Percentiles rank a stretch among this genome's conserved stretches.
These are phyloP conservation scores for Tripterygium wilfordii DNA, from an alignment of 177 flowering plant genomes.

Conservation along the genomic window DNA sequence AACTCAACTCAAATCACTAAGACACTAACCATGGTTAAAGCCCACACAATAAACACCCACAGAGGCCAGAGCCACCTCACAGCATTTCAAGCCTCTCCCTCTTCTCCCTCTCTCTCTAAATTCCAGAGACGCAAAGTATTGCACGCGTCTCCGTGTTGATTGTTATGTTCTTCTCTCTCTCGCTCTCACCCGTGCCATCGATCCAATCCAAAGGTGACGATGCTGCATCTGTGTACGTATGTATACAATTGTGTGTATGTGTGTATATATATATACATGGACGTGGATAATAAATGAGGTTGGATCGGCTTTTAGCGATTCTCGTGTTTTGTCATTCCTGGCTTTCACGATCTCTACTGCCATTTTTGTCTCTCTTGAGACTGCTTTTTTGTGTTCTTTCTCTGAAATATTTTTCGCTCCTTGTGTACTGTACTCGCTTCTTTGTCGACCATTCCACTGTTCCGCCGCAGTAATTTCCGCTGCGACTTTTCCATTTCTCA, in stretches of 20 bases:
- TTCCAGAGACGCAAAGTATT: no score
- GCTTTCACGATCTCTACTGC: neutral
- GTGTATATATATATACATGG: no score
- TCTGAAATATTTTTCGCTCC: no score
- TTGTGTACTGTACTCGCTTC: slow-evolving; percentile 1
- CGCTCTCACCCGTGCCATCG: no score
- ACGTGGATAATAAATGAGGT: neutral
- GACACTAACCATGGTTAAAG: no score
- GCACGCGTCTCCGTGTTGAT: slow-evolving; percentile 1
- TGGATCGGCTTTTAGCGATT: neutral
- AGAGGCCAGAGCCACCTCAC: no score
- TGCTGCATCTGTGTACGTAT: neutral
- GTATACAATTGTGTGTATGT: no score
- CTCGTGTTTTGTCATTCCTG: no score
- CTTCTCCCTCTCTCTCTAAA: no score
- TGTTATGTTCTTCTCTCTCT: neutral
- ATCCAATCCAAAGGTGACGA: neutral
- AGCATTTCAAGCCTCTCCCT: no score
- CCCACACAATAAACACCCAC: no score
- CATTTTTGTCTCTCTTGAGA: neutral
- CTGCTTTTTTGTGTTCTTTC: neutral
- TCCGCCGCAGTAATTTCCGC: neutral
- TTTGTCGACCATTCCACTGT: slow-evolving; percentile 1
- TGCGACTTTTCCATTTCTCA: neutral
- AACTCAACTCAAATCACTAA: no score